These are phyloP conservation scores for Boletus sp. DNA, from an alignment of 1,284 basidiomycete species.

Conservation along the genomic window DNA sequence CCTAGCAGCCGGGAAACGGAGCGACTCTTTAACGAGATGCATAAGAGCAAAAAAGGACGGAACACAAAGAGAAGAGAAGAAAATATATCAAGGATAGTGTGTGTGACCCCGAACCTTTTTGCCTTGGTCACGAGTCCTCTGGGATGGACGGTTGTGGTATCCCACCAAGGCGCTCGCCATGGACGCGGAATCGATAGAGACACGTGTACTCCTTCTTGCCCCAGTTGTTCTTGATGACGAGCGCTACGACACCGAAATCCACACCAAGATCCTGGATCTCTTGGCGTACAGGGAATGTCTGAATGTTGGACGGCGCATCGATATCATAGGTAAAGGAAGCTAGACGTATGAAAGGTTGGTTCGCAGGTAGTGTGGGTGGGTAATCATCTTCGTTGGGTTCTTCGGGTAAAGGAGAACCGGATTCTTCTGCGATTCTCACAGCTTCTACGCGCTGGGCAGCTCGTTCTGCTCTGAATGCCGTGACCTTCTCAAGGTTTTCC, in stretches of 20 bases:
- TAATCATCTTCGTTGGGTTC: slow-evolving; percentile 38
- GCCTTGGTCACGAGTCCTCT: slow-evolving; percentile 20
- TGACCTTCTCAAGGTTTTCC: slow-evolving; percentile 63
- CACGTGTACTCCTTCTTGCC: slow-evolving; percentile 83
- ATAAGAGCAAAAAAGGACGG: not conserved
- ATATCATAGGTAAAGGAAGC: slow-evolving; percentile 81
- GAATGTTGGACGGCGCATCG: slow-evolving; percentile 62
- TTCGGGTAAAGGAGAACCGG: slow-evolving; percentile 35
- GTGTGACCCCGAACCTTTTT: slow-evolving; percentile 1
- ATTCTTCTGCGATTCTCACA: slow-evolving; percentile 37
- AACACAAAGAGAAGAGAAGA: not conserved
- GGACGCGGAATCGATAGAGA: slow-evolving; percentile 83
- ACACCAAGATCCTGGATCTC: slow-evolving; percentile 67
- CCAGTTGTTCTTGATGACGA: slow-evolving; percentile 83
- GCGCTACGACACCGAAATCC: slow-evolving; percentile 77
- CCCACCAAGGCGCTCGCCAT: slow-evolving; percentile 47
- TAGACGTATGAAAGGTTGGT: slow-evolving; percentile 65
- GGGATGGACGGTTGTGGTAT: slow-evolving; percentile 17
- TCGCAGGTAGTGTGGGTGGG: slow-evolving; percentile 51
- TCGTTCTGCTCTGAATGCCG: slow-evolving; percentile 45
- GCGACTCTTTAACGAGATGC: slow-evolving; percentile 3
- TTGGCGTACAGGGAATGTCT: slow-evolving; percentile 78
- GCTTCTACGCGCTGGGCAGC: slow-evolving; percentile 31
- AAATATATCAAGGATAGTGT: slow-evolving; percentile 10
- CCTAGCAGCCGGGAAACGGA: slow-evolving; percentile 13